A percentile compares a stretch with the other conserved stretches of the same genome.
These are phyloP conservation scores for Sporothrix protearum DNA, from an alignment of 2,329 filamentous ascomycete species.

Conservation along the genomic window DNA sequence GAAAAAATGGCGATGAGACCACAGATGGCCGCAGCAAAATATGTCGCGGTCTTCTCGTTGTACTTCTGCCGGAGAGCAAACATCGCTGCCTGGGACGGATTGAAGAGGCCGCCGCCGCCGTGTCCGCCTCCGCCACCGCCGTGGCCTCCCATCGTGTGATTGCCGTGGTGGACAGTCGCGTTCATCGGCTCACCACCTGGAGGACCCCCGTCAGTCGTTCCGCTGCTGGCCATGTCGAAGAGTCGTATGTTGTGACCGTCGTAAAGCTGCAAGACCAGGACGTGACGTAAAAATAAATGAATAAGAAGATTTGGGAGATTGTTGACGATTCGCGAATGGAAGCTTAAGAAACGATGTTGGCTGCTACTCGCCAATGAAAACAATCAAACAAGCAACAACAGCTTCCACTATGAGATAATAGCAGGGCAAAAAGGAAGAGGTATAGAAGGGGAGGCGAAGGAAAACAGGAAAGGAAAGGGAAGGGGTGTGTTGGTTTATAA, in stretches of 20 bases:
- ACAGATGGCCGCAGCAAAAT: conserved; percentile 29
- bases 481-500: background rate
- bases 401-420: background rate
- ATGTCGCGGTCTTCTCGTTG: conserved; percentile 23
- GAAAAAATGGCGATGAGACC: conserved; percentile 35
- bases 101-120: background rate
- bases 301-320: too few species aligned
- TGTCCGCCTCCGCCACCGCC: background rate
- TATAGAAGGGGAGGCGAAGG: background rate
- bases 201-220: background rate
- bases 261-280: background rate
- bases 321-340: background rate
- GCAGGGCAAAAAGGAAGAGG: background rate
- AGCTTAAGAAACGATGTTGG: background rate
- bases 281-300: background rate
- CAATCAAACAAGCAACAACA: background rate
- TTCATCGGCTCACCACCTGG: background rate
- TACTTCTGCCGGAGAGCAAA: conserved; percentile 3
- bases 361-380: background rate
- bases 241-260: background rate
- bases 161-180: background rate
- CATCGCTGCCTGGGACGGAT: background rate
- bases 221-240: background rate
- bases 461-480: background rate
- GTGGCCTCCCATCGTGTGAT: background rate